Conservation (phyloP, 2,329 filamentous ascomycete species). For the Microascus cirrosus region DNA sequence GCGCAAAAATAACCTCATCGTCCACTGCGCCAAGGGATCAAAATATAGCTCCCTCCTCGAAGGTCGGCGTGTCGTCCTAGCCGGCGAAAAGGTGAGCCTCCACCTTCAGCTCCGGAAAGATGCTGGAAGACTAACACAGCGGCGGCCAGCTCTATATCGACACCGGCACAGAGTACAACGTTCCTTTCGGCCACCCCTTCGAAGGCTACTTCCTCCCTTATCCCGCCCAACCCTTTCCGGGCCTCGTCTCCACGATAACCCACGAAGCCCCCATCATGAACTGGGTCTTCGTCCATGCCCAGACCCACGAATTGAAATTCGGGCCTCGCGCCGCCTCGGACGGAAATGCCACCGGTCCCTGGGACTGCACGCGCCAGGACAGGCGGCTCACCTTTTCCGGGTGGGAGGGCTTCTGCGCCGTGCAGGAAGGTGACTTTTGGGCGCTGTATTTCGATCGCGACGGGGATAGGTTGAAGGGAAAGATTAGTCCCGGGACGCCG, state of each 20-base stretch:
- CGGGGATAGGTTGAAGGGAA: conserved; percentile 29
- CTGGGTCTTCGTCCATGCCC: conserved; percentile 35
- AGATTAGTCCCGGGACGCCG: conserved; percentile 30
- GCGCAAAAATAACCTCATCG: conserved; percentile 33
- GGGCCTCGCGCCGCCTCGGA: conserved; percentile 30
- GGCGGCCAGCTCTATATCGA: conserved; percentile 31
- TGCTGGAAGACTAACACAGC: neutral
- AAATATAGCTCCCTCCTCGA: conserved; percentile 29
- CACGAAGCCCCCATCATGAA: conserved; percentile 37
- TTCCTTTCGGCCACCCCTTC: conserved; percentile 34
- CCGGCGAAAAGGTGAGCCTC: conserved; percentile 24
- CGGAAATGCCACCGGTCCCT: conserved; percentile 31
- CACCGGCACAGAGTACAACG: conserved; percentile 18
- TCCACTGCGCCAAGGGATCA: conserved; percentile 34
- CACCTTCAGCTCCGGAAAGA: neutral
- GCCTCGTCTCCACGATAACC: conserved; percentile 35
- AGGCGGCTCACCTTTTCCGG: conserved; percentile 34
- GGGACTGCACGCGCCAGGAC: conserved; percentile 41
- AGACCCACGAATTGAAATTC: conserved; percentile 33
- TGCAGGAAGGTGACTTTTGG: conserved; percentile 31
- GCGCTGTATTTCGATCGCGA: conserved; percentile 35
- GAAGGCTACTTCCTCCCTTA: conserved; percentile 47
- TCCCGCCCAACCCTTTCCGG: conserved; percentile 34
- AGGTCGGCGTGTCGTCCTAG: conserved; percentile 31
- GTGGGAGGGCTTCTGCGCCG: conserved; percentile 38